Evolutionary conservation across 2,329 filamentous ascomycete genomes (phyloP).

Genomic region (Fusarium coicis): DNA sequence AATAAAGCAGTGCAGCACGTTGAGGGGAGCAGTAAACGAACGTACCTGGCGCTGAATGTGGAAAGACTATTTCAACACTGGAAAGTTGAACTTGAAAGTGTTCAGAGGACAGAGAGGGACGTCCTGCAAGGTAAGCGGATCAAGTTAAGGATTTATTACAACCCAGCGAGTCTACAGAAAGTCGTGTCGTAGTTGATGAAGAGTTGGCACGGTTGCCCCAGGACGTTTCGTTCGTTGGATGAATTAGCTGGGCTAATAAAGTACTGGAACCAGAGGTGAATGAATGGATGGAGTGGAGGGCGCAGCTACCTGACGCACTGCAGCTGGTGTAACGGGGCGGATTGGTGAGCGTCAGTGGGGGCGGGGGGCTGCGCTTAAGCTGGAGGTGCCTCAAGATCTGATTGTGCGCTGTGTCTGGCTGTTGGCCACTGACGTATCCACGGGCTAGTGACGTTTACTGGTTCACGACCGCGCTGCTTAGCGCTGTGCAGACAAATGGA

Average conservation of each 20-base stretch:
- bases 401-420: constrained; percentile 11
- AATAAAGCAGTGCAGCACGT: not conserved
- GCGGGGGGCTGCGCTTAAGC: constrained; percentile 33
- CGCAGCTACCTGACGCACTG: not conserved
- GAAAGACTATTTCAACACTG: constrained; percentile 1
- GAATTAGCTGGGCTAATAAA: constrained; percentile 4
- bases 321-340: constrained; percentile 7
- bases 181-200: constrained; percentile 39
- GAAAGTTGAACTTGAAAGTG: not conserved
- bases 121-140: constrained; percentile 1
- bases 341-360: constrained; percentile 31
- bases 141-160: constrained; percentile 16
- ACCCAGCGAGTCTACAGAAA: constrained; percentile 15
- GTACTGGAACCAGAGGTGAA: not conserved
- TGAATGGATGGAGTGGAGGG: constrained; percentile 8
- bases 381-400: constrained; percentile 10
- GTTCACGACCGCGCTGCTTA: constrained; percentile 19
- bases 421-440: constrained; percentile 36
- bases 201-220: constrained; percentile 21
- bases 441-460: constrained; percentile 31
- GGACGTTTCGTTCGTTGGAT: constrained; percentile 28
- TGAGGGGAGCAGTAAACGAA: constrained; percentile 9
- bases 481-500: constrained; percentile 23
- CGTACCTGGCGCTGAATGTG: constrained; percentile 25
- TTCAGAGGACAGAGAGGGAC: not conserved